Evolutionary conservation across 257 asterid species (phyloP), one percentile per base, ranked within the genome.

Genomic region (Rehmannia glutinosa): DNA sequence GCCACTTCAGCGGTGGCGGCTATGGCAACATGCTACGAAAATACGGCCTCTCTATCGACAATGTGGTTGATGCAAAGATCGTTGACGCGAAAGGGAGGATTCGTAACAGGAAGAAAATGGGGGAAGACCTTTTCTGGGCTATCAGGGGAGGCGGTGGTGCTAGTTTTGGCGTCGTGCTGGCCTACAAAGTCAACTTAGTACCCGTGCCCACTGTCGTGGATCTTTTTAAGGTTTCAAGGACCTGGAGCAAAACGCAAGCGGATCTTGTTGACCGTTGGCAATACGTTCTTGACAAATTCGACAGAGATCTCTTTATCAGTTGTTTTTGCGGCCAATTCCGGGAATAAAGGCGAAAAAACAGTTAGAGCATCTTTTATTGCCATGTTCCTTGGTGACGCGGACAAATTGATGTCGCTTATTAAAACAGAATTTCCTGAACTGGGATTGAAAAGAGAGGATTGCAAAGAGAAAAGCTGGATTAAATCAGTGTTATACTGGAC

Each of bases 71-170:
- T 42, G 83, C 83, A 0, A 53, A 19, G 13, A 60, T 78, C 0
- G 83, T 78, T 0, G 80, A 74, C 4, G 77, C 72, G 0, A 54
- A 32, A 1, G 83, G 77, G 3, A 68, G 72, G 2, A 13, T 79
- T 7, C 49, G 75, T 0, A 77, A 75, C 4, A 27, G 79, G 12
- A n/a, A 43, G 16, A 15, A 4, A 1, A 79, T 79, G 81, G 84
- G 84, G 23, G 84, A 79, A 35, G 84, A 75, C 12, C 71, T 78
- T 13, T 78, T 78, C 25, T 78, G 79, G 83, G 79, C 83, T 11
- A 78, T 78, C 19, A 43, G 72, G 0, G 83, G 83, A 0, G 83
- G 83, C 13, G 83, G 78, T 16, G 80, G 73, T 0, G 77, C 77
- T 5, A 78, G 80, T 43, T 78, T 78, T 33, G 72, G 75, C 11